These are phyloP conservation scores for Aspergillus mulundensis DNA, from an alignment of 495 filamentous ascomycete species.

Conservation along the genomic window DNA sequence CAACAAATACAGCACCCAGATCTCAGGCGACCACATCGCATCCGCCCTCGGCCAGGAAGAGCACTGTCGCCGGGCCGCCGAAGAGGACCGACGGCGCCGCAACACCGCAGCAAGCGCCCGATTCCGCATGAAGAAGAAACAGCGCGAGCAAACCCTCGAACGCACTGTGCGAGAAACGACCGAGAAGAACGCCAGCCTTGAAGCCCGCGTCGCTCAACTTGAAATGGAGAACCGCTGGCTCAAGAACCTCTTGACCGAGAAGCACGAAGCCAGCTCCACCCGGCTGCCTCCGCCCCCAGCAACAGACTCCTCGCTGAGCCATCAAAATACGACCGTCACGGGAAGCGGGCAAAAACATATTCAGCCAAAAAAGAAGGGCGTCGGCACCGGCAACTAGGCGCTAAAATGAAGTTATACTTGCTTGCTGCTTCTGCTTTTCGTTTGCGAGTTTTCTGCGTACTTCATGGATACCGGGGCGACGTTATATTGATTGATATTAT, in stretches of 20 bases:
- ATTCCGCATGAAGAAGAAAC: conserved; percentile 99
- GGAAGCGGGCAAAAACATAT: conserved; percentile 42
- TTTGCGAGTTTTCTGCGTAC: background rate
- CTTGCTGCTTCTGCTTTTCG: conserved; percentile 6
- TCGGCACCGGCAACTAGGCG: conserved; percentile 37
- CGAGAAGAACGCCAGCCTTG: conserved; percentile 75
- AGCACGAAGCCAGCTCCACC: conserved; percentile 53
- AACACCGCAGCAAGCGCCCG: conserved; percentile 94
- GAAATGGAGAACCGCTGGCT: conserved; percentile 98
- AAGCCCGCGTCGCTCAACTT: conserved; percentile 76
- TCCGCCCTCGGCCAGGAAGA: conserved; percentile 39
- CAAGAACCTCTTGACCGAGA: conserved; percentile 89
- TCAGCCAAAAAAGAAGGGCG: conserved; percentile 48
- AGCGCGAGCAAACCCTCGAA: conserved; percentile 91
- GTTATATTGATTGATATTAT: conserved; percentile 5
- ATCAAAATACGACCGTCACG: conserved; percentile 19
- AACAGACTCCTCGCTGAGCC: conserved; percentile 22
- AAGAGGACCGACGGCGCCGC: conserved; percentile 94
- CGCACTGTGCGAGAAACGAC: conserved; percentile 83
- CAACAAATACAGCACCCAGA: conserved; percentile 45
- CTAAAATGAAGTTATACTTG: conserved; percentile 14
- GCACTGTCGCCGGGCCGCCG: conserved; percentile 69
- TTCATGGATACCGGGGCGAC: background rate
- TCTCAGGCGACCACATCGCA: conserved; percentile 41
- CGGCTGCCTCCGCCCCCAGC: conserved; percentile 32